Percentiles rank a stretch among this genome's conserved stretches.
These are phyloP conservation scores for Schoenoplectus triqueter DNA, from an alignment of 202 grass and related monocot genomes.

Conservation along the genomic window DNA sequence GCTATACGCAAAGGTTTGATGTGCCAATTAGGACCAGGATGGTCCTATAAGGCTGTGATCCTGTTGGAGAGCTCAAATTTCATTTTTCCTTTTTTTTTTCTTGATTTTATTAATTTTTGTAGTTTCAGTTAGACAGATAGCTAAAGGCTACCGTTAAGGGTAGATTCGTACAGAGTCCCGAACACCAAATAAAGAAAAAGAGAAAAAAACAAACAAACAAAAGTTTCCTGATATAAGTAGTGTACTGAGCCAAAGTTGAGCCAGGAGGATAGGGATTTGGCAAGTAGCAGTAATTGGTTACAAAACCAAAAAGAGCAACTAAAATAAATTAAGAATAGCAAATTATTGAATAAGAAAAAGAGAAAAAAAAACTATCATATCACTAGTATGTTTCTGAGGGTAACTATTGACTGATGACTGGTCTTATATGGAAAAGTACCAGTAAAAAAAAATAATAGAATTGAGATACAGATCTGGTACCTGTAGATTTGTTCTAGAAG, in stretches of 20 bases:
- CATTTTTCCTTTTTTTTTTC: not conserved
- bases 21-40: not conserved
- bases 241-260: constrained; percentile 5
- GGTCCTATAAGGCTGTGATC: not conserved
- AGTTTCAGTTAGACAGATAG: not conserved
- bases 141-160: not conserved
- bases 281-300: constrained; percentile 14
- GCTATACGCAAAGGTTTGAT: not conserved
- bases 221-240: not conserved
- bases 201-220: not conserved
- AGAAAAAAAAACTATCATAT: constrained; percentile 20
- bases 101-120: not conserved
- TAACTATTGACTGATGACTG: not conserved
- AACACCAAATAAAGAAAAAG: not conserved
- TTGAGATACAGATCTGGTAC: constrained; percentile 38
- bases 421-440: constrained; percentile 3
- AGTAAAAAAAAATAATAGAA: constrained; percentile 8
- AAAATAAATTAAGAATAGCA: not conserved
- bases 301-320: not conserved
- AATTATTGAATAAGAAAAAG: constrained; percentile 3
- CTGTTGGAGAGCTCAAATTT: not conserved
- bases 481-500: constrained; percentile 94
- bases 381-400: not conserved
- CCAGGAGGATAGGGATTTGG: not conserved
- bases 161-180: not conserved